Conservation (phyloP, 768 basidiomycete genomes). For the Podaxis sp. region DNA sequence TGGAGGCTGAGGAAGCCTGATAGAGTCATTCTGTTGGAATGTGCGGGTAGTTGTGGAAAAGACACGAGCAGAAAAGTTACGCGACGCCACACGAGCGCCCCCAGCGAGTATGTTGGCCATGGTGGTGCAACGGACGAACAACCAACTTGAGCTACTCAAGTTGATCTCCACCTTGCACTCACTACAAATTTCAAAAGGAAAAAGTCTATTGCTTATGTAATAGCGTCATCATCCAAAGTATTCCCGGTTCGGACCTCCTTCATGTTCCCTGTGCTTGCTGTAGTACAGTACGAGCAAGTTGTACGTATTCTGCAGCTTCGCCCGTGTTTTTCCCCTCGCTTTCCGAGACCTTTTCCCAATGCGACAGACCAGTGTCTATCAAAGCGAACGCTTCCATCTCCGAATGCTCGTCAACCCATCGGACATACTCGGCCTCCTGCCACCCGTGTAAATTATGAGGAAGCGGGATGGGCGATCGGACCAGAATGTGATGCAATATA, state of each 20-base stretch:
- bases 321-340: conserved; percentile 46
- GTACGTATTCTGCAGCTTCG: conserved; percentile 58
- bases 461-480: conserved; percentile 80
- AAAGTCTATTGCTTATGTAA: conserved; percentile 18
- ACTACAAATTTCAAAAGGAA: conserved; percentile 4
- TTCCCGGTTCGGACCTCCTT: neutral
- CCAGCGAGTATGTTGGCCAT: conserved; percentile 30
- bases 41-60: conserved; percentile 35
- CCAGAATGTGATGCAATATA: conserved; percentile 89
- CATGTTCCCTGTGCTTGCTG: conserved; percentile 18
- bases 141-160: neutral
- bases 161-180: conserved; percentile 5
- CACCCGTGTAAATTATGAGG: conserved; percentile 91
- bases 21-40: conserved; percentile 26
- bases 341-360: conserved; percentile 76
- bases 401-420: conserved; percentile 92
- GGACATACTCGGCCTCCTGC: conserved; percentile 94
- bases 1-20: conserved; percentile 63
- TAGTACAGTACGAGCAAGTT: conserved; percentile 68
- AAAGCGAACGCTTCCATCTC: conserved; percentile 78
- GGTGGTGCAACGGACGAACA: conserved; percentile 12
- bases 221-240: neutral
- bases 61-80: conserved; percentile 29
- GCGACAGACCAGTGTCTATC: conserved; percentile 72
- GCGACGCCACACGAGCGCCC: conserved; percentile 29